Conservation (phyloP, 176 grass and related monocot genomes). For the Saccharum officinarum region DNA sequence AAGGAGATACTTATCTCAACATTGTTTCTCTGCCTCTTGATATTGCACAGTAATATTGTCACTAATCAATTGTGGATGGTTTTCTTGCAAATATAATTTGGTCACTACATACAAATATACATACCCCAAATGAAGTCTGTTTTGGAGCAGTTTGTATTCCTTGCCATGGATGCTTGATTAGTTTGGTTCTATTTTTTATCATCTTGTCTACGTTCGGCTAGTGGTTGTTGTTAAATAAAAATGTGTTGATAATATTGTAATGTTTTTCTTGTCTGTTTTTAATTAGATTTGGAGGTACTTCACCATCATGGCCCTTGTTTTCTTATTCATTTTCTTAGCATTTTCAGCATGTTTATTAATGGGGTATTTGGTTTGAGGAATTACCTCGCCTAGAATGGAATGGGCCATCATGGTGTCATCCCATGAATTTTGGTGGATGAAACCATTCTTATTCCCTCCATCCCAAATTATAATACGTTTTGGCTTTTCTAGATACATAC, state of each 20-base stretch:
- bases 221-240: neutral
- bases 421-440: neutral
- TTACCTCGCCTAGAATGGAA: neutral
- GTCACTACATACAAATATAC: neutral
- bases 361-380: neutral
- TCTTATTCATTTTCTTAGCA: neutral
- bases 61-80: neutral
- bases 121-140: neutral
- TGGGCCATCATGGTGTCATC: neutral
- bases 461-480: no score
- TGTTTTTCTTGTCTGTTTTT: neutral
- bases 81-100: neutral
- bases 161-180: neutral
- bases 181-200: constrained; percentile 4
- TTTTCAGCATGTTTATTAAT: neutral
- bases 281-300: neutral
- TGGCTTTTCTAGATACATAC: no score
- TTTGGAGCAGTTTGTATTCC: neutral
- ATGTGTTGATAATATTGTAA: neutral
- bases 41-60: constrained; percentile 1
- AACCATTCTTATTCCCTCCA: neutral
- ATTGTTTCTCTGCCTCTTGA: neutral
- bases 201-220: neutral
- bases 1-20: neutral
- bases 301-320: neutral